phyloP scores from a whole-genome alignment of 805 yeast genomes.

The Torulaspora franciscae region DNA sequence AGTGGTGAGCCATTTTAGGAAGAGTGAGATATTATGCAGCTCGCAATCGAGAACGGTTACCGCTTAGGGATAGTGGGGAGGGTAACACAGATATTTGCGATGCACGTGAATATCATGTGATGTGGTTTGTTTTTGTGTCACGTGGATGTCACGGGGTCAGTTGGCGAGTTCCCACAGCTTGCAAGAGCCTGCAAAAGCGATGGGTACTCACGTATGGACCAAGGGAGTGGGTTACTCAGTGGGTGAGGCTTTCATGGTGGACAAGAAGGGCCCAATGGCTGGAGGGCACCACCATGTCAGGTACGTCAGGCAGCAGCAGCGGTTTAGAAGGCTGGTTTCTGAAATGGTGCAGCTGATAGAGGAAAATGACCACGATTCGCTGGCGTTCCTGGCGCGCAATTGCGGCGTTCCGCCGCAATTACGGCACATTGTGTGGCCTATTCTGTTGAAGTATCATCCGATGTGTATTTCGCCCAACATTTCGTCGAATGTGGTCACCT shows the following conservation, averaged over 20 bases:
- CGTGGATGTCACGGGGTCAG: background rate
- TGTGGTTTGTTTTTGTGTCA: background rate
- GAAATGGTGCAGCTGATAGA: slow-evolving; percentile 53
- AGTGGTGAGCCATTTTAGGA: no score
- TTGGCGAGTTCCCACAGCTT: no score
- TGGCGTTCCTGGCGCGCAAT: slow-evolving; percentile 77
- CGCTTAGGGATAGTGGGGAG: background rate
- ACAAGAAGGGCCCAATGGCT: slow-evolving; percentile 15
- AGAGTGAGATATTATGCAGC: background rate
- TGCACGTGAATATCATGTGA: no score
- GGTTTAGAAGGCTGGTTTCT: slow-evolving; percentile 35
- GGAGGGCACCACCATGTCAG: slow-evolving; percentile 27
- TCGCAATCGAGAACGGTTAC: background rate
- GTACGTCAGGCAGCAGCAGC: slow-evolving; percentile 28
- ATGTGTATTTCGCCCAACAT: slow-evolving; percentile 73
- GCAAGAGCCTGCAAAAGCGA: no score
- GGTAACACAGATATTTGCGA: background rate
- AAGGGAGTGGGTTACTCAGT: background rate
- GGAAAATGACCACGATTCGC: slow-evolving; percentile 61
- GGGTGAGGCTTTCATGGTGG: slow-evolving; percentile 7
- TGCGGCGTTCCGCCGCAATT: slow-evolving; percentile 81
- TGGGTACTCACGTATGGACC: background rate
- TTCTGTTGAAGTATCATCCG: slow-evolving; percentile 75
- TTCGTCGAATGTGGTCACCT: slow-evolving; percentile 46
- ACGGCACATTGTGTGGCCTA: slow-evolving; percentile 80